Conservation (phyloP, 768 basidiomycete genomes). For the Amanita brunnescens region DNA sequence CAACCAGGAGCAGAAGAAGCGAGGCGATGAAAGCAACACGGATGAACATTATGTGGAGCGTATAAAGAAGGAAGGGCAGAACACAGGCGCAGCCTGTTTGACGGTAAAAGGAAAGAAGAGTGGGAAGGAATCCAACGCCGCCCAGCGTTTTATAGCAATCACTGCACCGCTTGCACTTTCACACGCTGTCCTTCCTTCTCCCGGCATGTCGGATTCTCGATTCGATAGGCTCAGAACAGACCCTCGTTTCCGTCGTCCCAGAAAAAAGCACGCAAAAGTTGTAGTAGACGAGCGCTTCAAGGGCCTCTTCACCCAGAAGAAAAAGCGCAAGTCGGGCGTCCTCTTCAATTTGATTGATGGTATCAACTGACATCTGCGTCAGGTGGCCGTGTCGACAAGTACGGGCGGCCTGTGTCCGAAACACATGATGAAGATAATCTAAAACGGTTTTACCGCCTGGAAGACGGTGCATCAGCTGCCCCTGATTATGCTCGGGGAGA, state of each 20-base stretch:
- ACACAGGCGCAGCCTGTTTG: slow-evolving; percentile 6
- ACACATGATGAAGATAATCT: slow-evolving; percentile 69
- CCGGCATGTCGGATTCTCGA: slow-evolving; percentile 80
- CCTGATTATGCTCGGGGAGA: slow-evolving; percentile 89
- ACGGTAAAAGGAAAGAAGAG: not conserved
- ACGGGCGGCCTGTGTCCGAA: slow-evolving; percentile 66
- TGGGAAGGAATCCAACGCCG: not conserved
- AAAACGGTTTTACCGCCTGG: slow-evolving; percentile 73
- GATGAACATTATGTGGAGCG: slow-evolving; percentile 31
- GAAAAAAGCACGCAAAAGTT: slow-evolving; percentile 73
- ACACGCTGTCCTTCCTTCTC: too few relatives aligned
- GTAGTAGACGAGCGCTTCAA: slow-evolving; percentile 91
- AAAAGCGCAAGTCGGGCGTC: slow-evolving; percentile 22
- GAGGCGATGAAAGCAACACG: slow-evolving; percentile 29
- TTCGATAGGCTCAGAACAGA: slow-evolving; percentile 85
- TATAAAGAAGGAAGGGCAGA: slow-evolving; percentile 14
- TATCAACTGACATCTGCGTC: slow-evolving; percentile 4
- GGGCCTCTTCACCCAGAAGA: slow-evolving; percentile 50
- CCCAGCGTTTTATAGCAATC: not conserved
- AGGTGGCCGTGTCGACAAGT: slow-evolving; percentile 76
- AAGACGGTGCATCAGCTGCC: slow-evolving; percentile 30
- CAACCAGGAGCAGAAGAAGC: slow-evolving; percentile 33
- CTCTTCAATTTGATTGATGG: slow-evolving; percentile 10
- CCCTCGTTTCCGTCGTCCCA: slow-evolving; percentile 85
- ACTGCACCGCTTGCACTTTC: not conserved